Base-by-base conservation (phyloP, 805 yeast species). In the Metschnikowia sp. region DNA sequence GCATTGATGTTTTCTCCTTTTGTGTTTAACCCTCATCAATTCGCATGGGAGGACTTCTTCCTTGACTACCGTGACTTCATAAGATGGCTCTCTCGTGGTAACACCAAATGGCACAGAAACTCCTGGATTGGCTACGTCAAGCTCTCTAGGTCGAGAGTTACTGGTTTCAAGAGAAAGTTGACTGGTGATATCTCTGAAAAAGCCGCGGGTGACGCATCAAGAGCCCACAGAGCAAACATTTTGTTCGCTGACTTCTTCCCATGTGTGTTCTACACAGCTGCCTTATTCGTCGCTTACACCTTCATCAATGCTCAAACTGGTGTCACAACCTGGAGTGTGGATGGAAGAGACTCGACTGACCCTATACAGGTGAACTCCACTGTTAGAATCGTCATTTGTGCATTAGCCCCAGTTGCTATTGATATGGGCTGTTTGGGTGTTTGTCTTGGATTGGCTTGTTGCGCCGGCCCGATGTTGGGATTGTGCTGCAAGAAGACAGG, bases 401-500 rank as follows among this genome's bases (percentile, higher is more conserved):
- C 96, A 4, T 74, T 92, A 60, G 98, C 86, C 45, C 99, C 99
- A 53, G 86, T 94, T 66, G 96, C 75, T 31, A 79, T 92, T 67
- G 86, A 94, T 67, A 81, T 89, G 68, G 99, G 96, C 78, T 85
- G 83, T 32, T 73, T 91, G 56, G 80, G 78, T 61, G 78, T 86
- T 55, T 80, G 92, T 70, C 76, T 87, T 59, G 89, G 82, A 59
- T 65, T 91, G 70, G 87, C 97, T 12, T 94, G 99, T 74, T 94
- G 97, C 78, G 88, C 96, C 29, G 99, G 99, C 68, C 99, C 99
- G 59, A 60, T 92, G 64, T 81, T 92, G 55, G 94, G 94, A 49
- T 69, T 91, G 74, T 92, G 99, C 72, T 92, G 98, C 76, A 91
- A 91, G 82, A 86, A 87, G 78, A 91, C 97, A 42, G 96, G 96